phyloP scores from a whole-genome alignment of 768 basidiomycete species.

The Kwoniella dendrophila region DNA sequence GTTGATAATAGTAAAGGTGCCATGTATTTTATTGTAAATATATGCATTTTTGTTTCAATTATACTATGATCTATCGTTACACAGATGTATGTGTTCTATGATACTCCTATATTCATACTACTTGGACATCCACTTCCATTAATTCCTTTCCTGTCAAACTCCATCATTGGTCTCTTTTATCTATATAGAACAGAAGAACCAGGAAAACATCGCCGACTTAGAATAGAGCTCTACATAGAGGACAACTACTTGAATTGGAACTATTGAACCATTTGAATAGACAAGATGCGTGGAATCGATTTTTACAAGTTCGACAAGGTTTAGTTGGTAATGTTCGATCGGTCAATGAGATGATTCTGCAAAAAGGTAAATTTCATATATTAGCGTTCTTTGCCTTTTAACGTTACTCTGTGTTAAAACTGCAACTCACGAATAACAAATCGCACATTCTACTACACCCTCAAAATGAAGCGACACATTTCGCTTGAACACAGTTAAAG shows the following conservation, averaged over 20 bases:
- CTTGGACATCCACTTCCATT: too few relatives aligned
- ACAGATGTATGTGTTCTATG: too few relatives aligned
- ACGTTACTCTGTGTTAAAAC: neutral
- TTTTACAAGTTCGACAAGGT: constrained; percentile 91
- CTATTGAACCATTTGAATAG: constrained; percentile 69
- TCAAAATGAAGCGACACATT: constrained; percentile 92
- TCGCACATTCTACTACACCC: constrained; percentile 93
- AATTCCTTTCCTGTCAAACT: too few relatives aligned
- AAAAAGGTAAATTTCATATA: neutral
- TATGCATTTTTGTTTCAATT: too few relatives aligned
- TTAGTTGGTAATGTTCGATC: constrained; percentile 86
- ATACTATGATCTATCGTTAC: too few relatives aligned
- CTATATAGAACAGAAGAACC: too few relatives aligned
- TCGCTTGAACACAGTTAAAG: constrained; percentile 84
- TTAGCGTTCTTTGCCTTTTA: too few relatives aligned
- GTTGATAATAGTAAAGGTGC: too few relatives aligned
- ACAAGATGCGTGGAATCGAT: constrained; percentile 88
- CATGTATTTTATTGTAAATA: too few relatives aligned
- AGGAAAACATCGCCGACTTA: too few relatives aligned
- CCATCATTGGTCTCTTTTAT: too few relatives aligned
- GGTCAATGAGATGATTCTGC: constrained; percentile 83
- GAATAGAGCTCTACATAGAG: constrained; percentile 73
- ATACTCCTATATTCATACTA: too few relatives aligned
- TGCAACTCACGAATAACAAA: constrained; percentile 60
- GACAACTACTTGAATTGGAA: constrained; percentile 81